A percentile compares a stretch with the other conserved stretches of the same genome.
These are phyloP conservation scores for Epichloe hybrida DNA, from an alignment of 2,329 filamentous ascomycete species.

Conservation along the genomic window DNA sequence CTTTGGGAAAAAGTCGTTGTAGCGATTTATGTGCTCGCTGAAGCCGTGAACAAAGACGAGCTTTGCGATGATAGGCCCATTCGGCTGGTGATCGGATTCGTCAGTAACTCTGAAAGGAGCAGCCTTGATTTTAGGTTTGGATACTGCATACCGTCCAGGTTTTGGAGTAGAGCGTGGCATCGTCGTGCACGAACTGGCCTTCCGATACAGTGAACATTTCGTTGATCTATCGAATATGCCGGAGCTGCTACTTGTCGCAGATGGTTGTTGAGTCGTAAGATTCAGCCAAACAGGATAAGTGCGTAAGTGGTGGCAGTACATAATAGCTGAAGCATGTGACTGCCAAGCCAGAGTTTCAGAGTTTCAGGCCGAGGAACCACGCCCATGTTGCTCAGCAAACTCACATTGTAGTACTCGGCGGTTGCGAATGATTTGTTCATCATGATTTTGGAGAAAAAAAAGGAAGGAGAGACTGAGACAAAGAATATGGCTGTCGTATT, in stretches of 20 bases:
- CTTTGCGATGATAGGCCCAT: conserved; percentile 48
- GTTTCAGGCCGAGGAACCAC: no score
- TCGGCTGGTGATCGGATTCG: conserved; percentile 28
- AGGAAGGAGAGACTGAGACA: no score
- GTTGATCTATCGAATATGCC: neutral
- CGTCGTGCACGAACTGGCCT: conserved; percentile 33
- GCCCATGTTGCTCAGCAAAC: no score
- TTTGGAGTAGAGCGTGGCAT: conserved; percentile 38
- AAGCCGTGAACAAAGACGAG: conserved; percentile 81
- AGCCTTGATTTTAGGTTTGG: neutral
- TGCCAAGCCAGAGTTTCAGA: no score
- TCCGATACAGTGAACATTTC: conserved; percentile 32
- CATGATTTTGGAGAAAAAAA: no score
- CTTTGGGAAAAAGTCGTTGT: conserved; percentile 58
- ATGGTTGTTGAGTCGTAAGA: no score
- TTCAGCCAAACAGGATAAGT: no score
- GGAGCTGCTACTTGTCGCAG: neutral
- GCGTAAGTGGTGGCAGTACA: no score
- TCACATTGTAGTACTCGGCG: no score
- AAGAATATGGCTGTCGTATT: no score
- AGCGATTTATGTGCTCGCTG: conserved; percentile 70
- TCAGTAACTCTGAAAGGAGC: neutral
- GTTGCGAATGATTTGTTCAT: no score
- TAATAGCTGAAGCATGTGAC: no score
- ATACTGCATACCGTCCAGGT: conserved; percentile 39